Evolutionary conservation across 116 monocot species (phyloP).

Genomic region (Trichopus zeylanicus): DNA sequence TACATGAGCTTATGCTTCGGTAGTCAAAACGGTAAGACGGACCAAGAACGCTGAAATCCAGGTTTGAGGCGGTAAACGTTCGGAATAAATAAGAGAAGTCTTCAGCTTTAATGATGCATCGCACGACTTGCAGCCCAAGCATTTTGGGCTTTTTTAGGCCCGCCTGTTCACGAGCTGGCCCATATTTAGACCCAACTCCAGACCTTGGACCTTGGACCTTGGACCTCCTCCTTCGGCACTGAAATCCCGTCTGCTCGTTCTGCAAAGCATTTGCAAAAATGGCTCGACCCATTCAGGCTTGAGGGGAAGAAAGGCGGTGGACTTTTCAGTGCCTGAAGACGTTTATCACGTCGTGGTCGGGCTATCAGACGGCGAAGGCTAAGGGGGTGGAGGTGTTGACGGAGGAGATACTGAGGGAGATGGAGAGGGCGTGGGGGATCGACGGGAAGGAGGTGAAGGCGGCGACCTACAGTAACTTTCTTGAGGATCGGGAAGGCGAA

Average conservation of each 20-base stretch:
- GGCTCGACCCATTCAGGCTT: conserved; percentile 68
- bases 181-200: no score
- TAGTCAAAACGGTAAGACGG: no score
- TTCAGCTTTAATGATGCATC: no score
- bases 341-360: conserved; percentile 76
- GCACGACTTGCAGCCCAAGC: no score
- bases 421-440: conserved; percentile 49
- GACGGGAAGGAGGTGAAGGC: conserved; percentile 23
- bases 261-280: conserved; percentile 47
- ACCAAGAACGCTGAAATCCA: no score
- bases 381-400: conserved; percentile 62
- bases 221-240: no score
- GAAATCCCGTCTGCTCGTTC: conserved; percentile 62
- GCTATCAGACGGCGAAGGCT: conserved; percentile 70
- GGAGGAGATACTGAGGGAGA: conserved; percentile 33
- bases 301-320: conserved; percentile 35
- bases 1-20: no score
- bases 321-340: conserved; percentile 27
- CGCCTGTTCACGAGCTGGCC: no score
- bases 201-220: conserved; percentile 34
- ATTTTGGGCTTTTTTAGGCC: no score
- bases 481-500: conserved; percentile 62
- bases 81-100: no score
- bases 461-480: conserved; percentile 36
- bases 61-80: no score